Evolutionary conservation across 2,329 filamentous ascomycete species (phyloP).

Genomic region (Cytospora mali): DNA sequence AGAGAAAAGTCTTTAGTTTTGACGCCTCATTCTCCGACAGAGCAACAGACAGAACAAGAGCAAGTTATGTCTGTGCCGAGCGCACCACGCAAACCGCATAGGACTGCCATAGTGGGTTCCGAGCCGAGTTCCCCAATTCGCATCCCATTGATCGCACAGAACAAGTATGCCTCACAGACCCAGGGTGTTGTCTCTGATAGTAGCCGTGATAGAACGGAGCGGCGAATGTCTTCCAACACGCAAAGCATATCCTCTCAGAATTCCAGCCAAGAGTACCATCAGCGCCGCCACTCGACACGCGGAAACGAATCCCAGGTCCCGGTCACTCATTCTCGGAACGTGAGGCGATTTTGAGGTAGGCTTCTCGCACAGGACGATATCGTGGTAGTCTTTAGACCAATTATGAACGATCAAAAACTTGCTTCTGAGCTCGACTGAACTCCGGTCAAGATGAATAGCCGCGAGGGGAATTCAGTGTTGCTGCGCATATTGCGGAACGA

Average conservation of each 20-base stretch:
- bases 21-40: not conserved
- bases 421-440: not conserved
- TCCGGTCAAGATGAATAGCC: not conserved
- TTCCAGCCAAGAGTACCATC: slow-evolving; percentile 17
- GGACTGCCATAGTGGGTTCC: too few species aligned
- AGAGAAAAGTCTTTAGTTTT: too few species aligned
- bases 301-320: slow-evolving; percentile 29
- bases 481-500: not conserved
- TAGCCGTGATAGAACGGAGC: not conserved
- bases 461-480: not conserved
- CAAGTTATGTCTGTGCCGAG: not conserved
- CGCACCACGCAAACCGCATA: slow-evolving; percentile 7
- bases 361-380: not conserved
- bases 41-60: not conserved
- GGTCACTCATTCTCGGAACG: slow-evolving; percentile 27
- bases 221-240: not conserved
- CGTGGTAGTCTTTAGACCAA: not conserved
- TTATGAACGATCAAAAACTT: not conserved
- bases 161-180: not conserved
- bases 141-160: not conserved
- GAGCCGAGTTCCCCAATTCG: not conserved
- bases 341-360: not conserved
- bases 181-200: not conserved
- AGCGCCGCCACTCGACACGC: slow-evolving; percentile 10
- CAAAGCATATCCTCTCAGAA: not conserved